A percentile compares a stretch with the other conserved stretches of the same genome.
Evolutionary conservation across 2,329 filamentous ascomycete genomes (phyloP).

Genomic region (Fusarium subglutinans): DNA sequence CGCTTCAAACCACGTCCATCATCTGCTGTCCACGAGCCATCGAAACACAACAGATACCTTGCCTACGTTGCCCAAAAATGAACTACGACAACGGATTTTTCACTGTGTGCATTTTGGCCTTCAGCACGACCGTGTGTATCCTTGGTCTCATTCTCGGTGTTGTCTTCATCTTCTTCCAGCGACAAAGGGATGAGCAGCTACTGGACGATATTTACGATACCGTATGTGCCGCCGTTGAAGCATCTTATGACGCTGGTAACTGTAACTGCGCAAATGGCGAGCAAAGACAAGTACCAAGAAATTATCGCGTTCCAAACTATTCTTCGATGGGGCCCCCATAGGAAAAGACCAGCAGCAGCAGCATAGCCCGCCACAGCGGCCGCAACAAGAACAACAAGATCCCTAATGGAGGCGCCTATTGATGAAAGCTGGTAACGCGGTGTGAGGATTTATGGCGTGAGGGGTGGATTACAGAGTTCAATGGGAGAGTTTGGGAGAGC

Average conservation of each 20-base stretch:
- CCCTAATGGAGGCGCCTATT: not conserved
- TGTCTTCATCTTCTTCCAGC: not conserved
- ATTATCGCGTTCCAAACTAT: not conserved
- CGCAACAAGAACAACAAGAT: not conserved
- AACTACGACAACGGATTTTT: not conserved
- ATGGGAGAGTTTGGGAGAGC: not conserved
- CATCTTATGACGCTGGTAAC: not conserved
- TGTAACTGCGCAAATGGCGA: not conserved
- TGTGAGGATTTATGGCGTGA: not conserved
- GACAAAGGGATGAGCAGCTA: not conserved
- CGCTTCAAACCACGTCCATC: not conserved
- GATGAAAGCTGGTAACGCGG: not conserved
- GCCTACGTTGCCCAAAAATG: not conserved
- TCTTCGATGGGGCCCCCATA: not conserved
- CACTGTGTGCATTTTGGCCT: not conserved
- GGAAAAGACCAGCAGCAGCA: not conserved
- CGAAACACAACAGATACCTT: not conserved
- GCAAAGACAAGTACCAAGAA: not conserved
- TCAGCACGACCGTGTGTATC: not conserved
- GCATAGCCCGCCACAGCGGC: not conserved
- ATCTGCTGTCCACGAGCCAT: not conserved
- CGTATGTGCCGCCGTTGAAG: not conserved
- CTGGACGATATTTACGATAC: not conserved
- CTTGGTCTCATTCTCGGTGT: not conserved
- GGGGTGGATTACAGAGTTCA: not conserved